Percentiles rank a stretch among this genome's conserved stretches.
Evolutionary conservation across 2,329 filamentous ascomycete genomes (phyloP).

Genomic region (Pseudogymnoascus sp.): DNA sequence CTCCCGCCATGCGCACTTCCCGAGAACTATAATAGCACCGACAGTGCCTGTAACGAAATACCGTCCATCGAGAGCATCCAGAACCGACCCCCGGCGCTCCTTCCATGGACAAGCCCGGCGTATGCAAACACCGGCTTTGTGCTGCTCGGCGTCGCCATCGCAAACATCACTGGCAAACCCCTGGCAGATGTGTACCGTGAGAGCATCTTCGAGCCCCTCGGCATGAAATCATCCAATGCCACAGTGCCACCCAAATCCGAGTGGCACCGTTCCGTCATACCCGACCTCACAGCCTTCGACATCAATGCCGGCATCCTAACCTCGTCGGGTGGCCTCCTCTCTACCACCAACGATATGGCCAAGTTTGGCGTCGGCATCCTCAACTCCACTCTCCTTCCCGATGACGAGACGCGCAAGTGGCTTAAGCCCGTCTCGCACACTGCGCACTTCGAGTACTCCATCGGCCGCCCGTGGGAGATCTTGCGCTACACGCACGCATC

Average conservation of each 20-base stretch:
- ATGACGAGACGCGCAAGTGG: constrained; percentile 37
- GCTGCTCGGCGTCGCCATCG: constrained; percentile 39
- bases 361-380: constrained; percentile 38
- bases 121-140: constrained; percentile 45
- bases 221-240: constrained; percentile 36
- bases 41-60: not conserved
- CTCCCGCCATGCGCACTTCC: constrained; percentile 14
- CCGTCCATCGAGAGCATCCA: constrained; percentile 22
- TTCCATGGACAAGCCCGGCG: constrained; percentile 37
- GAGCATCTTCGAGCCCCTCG: constrained; percentile 36
- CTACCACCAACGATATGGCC: constrained; percentile 36
- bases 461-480: constrained; percentile 45
- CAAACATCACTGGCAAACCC: constrained; percentile 35
- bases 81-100: constrained; percentile 33
- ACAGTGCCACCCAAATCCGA: constrained; percentile 25
- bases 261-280: not conserved
- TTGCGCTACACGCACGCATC: constrained; percentile 32
- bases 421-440: constrained; percentile 37
- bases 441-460: constrained; percentile 30
- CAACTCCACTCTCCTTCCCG: constrained; percentile 34
- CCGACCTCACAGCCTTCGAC: constrained; percentile 32
- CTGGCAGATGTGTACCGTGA: constrained; percentile 35
- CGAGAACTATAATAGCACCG: not conserved
- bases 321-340: constrained; percentile 35
- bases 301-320: constrained; percentile 27